Evolutionary conservation across 345 rosid genomes (phyloP), one percentile per base, ranked within the genome.

Genomic region (Eucalyptus marginata): DNA sequence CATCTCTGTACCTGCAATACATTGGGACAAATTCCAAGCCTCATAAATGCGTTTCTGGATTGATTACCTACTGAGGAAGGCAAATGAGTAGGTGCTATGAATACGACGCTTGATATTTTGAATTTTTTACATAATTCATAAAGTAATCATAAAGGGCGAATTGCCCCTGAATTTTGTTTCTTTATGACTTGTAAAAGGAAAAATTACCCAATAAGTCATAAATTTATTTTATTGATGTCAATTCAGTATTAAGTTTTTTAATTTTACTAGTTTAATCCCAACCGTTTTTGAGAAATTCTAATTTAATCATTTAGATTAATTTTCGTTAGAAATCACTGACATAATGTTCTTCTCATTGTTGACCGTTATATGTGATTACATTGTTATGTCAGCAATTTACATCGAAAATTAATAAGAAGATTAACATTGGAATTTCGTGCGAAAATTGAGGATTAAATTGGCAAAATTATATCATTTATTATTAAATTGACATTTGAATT

Each of bases 401-500:
- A 11, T 1, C 0, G 6, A 5, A 31, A 71, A 71, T 71, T 3
- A 5, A 2, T 2, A 17, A 9, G 0, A 36, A 18, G 2, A 22
- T 36, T 5, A 18, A 36, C 1, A 76, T 10, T 76, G 3, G 12
- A 76, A 76, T 76, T 20, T 76, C 11, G 1, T 0, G 0, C 0
- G 0, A 40, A 33, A 0, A 4, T 76, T 10, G 0, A 36, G 0
- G 5, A 36, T 0, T 36, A 76, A 76, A 76, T 76, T 20, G 2
- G 2, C 0, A 36, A 36, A 36, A 16, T 20, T 36, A 10, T 2
- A 8, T 18, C 20, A 14, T 36, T 76, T 18, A 22, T 10, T 11
- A 20, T 3, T 71, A 6, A 18, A 33, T 33, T 17, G 13, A 0
- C 44, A 76, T 18, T 4, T 0, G 4, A 10, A 20, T 7, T 13